Percentiles rank a stretch among this genome's conserved stretches.
phyloP scores from a whole-genome alignment of 2,329 filamentous ascomycete species.

The Leptoxyphium fumago region DNA sequence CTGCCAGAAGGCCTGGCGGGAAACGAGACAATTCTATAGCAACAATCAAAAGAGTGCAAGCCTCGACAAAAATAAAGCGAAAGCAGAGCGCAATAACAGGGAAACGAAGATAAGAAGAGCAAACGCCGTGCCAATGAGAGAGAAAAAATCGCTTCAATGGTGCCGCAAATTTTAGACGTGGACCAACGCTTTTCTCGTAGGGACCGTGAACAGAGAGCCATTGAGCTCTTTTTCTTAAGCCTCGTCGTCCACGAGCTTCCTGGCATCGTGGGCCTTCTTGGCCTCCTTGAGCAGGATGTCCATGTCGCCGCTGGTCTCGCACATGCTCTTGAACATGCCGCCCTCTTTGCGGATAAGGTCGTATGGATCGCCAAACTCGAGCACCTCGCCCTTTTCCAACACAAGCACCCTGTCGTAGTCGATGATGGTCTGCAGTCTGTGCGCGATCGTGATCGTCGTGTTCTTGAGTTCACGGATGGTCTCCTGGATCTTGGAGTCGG shows the following conservation, averaged over 20 bases:
- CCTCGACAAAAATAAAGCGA: too few relatives aligned
- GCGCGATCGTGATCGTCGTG: slow-evolving; percentile 93
- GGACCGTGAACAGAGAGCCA: too few relatives aligned
- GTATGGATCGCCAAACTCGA: slow-evolving; percentile 85
- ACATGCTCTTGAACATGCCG: slow-evolving; percentile 53
- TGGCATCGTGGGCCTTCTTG: slow-evolving; percentile 32
- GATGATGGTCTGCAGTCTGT: slow-evolving; percentile 88
- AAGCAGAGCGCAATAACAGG: too few relatives aligned
- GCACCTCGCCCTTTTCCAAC: slow-evolving; percentile 71
- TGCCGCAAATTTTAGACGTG: too few relatives aligned
- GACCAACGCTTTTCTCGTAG: too few relatives aligned
- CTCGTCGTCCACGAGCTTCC: slow-evolving; percentile 24
- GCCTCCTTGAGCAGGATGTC: slow-evolving; percentile 43
- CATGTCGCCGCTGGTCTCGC: slow-evolving; percentile 51
- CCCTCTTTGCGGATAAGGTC: slow-evolving; percentile 58
- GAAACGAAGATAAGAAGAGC: too few relatives aligned
- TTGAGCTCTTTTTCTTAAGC: too few relatives aligned
- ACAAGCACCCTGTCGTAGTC: slow-evolving; percentile 98
- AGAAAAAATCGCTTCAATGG: too few relatives aligned
- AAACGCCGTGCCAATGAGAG: too few relatives aligned
- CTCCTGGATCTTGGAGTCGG: slow-evolving; percentile 89
- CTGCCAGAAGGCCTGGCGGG: too few relatives aligned
- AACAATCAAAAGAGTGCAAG: too few relatives aligned
- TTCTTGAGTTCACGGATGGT: slow-evolving; percentile 84
- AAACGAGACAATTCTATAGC: too few relatives aligned